Percentiles rank a stretch among this genome's conserved stretches.
phyloP scores from a whole-genome alignment of 495 filamentous ascomycete genomes.

The Penicillium bovifimosum region DNA sequence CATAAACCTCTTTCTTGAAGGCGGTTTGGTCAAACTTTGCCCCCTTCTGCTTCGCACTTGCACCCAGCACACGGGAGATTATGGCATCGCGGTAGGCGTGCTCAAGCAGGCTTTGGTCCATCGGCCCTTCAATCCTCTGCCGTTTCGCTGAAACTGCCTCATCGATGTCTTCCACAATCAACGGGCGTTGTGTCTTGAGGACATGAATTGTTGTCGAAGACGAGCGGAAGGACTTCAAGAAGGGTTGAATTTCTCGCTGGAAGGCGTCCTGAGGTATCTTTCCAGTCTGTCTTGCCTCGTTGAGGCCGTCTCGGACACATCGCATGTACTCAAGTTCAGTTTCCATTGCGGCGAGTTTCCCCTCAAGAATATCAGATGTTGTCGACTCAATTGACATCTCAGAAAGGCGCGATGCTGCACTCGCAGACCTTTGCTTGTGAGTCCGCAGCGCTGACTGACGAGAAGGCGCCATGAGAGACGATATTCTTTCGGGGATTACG shows the following conservation, averaged over 20 bases:
- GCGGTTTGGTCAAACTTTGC: background rate
- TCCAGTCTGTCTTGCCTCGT: background rate
- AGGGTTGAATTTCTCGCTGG: background rate
- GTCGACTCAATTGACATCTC: background rate
- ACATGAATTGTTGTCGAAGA: background rate
- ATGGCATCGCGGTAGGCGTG: background rate
- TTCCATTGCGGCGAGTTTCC: background rate
- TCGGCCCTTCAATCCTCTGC: background rate
- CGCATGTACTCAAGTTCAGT: background rate
- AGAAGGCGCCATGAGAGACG: background rate
- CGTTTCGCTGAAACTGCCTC: background rate
- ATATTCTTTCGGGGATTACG: background rate
- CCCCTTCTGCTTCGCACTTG: background rate
- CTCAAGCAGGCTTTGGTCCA: background rate
- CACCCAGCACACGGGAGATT: background rate
- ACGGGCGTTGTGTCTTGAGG: background rate
- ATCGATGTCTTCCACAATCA: background rate
- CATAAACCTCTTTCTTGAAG: background rate
- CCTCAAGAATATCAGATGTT: background rate
- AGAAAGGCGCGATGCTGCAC: background rate
- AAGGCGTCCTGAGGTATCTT: background rate
- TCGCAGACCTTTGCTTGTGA: background rate
- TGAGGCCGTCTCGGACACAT: background rate
- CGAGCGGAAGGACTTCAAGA: background rate
- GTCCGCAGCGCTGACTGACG: background rate